phyloP scores from a whole-genome alignment of 2,329 filamentous ascomycete species.

The Botrytis medusae region DNA sequence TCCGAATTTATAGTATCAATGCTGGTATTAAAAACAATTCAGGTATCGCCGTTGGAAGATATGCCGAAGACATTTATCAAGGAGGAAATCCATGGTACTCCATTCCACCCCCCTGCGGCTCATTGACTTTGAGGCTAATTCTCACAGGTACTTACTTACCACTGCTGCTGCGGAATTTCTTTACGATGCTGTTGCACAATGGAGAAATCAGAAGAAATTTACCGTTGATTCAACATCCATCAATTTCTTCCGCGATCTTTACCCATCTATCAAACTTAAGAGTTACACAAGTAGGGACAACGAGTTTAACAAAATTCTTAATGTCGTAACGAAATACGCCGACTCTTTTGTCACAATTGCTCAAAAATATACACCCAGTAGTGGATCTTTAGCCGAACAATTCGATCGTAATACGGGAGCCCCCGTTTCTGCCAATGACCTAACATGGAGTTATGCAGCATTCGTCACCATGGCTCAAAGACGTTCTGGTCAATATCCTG shows the following conservation, averaged over 20 bases:
- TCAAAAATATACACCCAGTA: constrained; percentile 50
- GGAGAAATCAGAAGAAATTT: constrained; percentile 62
- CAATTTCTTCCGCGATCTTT: constrained; percentile 68
- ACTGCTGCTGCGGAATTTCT: constrained; percentile 77
- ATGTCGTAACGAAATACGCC: constrained; percentile 62
- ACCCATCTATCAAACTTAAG: constrained; percentile 57
- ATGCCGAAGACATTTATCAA: constrained; percentile 71
- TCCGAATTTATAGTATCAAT: constrained; percentile 70
- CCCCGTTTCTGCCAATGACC: constrained; percentile 61
- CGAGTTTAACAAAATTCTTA: constrained; percentile 49
- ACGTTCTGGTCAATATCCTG: constrained; percentile 53
- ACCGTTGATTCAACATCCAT: constrained; percentile 63
- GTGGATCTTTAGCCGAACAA: constrained; percentile 67
- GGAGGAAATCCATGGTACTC: constrained; percentile 71
- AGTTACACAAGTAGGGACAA: constrained; percentile 60
- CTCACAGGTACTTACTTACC: constrained; percentile 60
- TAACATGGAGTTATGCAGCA: constrained; percentile 74
- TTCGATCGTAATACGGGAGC: constrained; percentile 54
- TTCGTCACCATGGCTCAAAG: constrained; percentile 62
- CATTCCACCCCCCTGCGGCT: neutral
- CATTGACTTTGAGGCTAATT: neutral
- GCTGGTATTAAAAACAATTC: constrained; percentile 56
- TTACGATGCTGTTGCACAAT: constrained; percentile 73
- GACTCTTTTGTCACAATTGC: constrained; percentile 54
- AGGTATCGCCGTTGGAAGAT: constrained; percentile 66